Evolutionary conservation across 306 rosid genomes (phyloP).

Genomic region (Sesbania bispinosa): DNA sequence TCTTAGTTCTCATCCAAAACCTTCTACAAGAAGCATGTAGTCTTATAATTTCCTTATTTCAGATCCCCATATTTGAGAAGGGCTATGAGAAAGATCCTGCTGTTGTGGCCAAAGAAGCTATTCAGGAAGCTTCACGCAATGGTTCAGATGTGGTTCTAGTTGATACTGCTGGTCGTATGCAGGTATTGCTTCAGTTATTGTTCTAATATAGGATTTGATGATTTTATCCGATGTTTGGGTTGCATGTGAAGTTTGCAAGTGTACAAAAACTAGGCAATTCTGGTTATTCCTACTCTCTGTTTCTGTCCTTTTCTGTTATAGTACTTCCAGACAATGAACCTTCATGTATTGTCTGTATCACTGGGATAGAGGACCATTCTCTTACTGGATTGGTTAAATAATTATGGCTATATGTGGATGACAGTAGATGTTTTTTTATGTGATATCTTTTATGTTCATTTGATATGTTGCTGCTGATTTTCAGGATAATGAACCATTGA

Average conservation of each 20-base stretch:
- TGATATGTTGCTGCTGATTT: slow-evolving; percentile 5
- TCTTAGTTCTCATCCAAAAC: not conserved
- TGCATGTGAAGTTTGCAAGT: not conserved
- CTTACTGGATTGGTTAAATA: not conserved
- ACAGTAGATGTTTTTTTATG: too few relatives aligned
- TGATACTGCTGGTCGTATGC: slow-evolving; percentile 95
- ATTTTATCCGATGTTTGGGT: slow-evolving; percentile 5
- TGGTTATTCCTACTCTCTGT: not conserved
- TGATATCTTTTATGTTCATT: not conserved
- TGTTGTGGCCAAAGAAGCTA: slow-evolving; percentile 90
- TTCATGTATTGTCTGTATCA: not conserved
- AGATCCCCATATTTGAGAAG: slow-evolving; percentile 90
- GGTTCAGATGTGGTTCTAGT: slow-evolving; percentile 92
- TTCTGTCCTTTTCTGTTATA: not conserved
- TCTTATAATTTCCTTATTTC: slow-evolving; percentile 9
- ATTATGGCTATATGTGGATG: not conserved
- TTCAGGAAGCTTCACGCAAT: slow-evolving; percentile 73
- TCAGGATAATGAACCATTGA: slow-evolving; percentile 89
- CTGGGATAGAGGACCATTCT: not conserved
- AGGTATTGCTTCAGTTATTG: slow-evolving; percentile 39
- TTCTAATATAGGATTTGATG: not conserved
- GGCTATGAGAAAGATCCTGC: slow-evolving; percentile 97
- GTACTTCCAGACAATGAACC: not conserved
- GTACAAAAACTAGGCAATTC: not conserved
- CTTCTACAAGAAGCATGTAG: not conserved